Evolutionary conservation across 768 basidiomycete genomes (phyloP).

Genomic region (Ramaria sp.): DNA sequence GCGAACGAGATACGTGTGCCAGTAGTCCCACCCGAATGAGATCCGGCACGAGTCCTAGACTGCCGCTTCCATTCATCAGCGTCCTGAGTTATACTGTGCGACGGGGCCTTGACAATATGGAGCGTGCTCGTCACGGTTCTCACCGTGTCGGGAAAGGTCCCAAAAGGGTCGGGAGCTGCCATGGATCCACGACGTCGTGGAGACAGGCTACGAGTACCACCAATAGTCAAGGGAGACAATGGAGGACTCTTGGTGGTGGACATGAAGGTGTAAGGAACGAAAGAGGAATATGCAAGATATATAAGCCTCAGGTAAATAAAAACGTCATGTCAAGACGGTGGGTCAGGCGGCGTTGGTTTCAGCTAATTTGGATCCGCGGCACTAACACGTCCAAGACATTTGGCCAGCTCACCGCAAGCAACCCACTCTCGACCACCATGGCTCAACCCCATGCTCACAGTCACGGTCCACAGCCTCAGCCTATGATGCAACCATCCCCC

Average conservation of each 20-base stretch:
- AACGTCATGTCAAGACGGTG: neutral
- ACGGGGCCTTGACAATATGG: conserved; percentile 29
- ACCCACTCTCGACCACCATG: neutral
- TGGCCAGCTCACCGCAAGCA: neutral
- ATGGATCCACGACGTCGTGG: conserved; percentile 55
- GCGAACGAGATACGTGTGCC: conserved; percentile 14
- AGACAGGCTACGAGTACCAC: conserved; percentile 24
- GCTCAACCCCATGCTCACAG: conserved; percentile 2
- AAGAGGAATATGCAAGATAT: neutral
- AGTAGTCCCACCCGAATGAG: conserved; percentile 9
- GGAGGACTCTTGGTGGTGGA: neutral
- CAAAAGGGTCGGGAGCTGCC: conserved; percentile 60
- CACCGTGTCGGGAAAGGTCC: conserved; percentile 34
- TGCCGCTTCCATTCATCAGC: conserved; percentile 1
- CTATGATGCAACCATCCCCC: neutral
- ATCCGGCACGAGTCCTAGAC: conserved; percentile 2
- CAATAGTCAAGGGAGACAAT: neutral
- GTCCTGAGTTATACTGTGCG: neutral
- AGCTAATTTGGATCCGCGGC: neutral
- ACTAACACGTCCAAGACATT: neutral
- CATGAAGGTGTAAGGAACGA: neutral
- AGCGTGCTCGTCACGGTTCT: conserved; percentile 42
- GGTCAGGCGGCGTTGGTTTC: too few relatives aligned
- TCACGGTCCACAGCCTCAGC: conserved; percentile 8
- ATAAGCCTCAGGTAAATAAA: neutral